A percentile compares a stretch with the other conserved stretches of the same genome.
phyloP scores from a whole-genome alignment of 768 basidiomycete genomes.

The Suillus ampliporus region DNA sequence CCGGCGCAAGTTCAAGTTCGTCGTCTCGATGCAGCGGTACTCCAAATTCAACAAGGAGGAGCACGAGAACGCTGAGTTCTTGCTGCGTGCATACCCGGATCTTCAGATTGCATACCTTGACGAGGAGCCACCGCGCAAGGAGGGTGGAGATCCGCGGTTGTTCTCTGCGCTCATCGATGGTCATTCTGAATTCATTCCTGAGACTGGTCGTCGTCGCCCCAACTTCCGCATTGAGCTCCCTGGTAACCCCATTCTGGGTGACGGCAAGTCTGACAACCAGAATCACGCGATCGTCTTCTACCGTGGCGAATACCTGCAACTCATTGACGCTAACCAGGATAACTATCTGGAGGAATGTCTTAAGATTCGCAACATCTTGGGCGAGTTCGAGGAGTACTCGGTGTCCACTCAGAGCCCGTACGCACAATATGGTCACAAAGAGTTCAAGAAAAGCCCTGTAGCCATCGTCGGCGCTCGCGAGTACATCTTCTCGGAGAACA shows the following conservation, averaged over 20 bases:
- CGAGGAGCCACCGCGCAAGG: constrained; percentile 92
- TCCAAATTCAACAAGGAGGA: constrained; percentile 99
- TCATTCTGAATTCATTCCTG: constrained; percentile 92
- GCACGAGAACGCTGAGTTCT: constrained; percentile 97
- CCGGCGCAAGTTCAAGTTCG: constrained; percentile 97
- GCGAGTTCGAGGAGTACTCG: constrained; percentile 94
- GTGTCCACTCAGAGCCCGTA: constrained; percentile 91
- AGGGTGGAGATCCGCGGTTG: constrained; percentile 93
- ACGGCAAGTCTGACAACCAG: constrained; percentile 99
- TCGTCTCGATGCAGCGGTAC: constrained; percentile 99
- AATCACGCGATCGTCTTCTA: constrained; percentile 99
- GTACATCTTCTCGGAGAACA: constrained; percentile 99
- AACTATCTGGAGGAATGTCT: constrained; percentile 99
- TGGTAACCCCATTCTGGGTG: constrained; percentile 98
- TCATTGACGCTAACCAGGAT: constrained; percentile 99
- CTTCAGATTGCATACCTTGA: constrained; percentile 98
- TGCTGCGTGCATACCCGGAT: constrained; percentile 97
- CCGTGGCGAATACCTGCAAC: constrained; percentile 98
- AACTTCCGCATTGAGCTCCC: constrained; percentile 99
- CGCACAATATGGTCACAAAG: constrained; percentile 85
- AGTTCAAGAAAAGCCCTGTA: constrained; percentile 87
- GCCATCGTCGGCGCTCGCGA: constrained; percentile 99
- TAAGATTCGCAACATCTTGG: constrained; percentile 98
- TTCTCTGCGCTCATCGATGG: constrained; percentile 98
- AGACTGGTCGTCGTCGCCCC: constrained; percentile 86